Percentiles rank a stretch among this genome's conserved stretches.
Conservation (phyloP, 306 rosid genomes). For the Canavalia ensiformis region DNA sequence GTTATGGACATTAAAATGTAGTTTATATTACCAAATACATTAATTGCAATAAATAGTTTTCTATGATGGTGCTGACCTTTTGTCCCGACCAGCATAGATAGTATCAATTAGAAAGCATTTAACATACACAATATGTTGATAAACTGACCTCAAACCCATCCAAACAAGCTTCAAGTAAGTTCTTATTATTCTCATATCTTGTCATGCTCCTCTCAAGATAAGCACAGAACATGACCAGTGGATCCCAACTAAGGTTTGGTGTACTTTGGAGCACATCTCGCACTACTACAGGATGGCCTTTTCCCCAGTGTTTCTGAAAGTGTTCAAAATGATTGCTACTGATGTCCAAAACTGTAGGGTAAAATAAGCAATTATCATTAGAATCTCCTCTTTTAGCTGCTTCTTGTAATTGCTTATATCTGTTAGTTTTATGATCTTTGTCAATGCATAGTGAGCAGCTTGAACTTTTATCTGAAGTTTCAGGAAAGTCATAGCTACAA, state of each 20-base stretch:
- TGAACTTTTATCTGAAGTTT: constrained; percentile 72
- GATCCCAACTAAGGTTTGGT: constrained; percentile 86
- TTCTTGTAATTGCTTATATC: constrained; percentile 64
- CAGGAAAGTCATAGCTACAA: constrained; percentile 98
- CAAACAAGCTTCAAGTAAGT: constrained; percentile 77
- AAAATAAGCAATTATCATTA: constrained; percentile 76
- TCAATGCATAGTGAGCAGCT: constrained; percentile 78
- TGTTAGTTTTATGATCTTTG: constrained; percentile 58
- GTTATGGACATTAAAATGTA: constrained; percentile 5
- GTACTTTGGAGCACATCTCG: constrained; percentile 67
- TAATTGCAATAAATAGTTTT: constrained; percentile 28
- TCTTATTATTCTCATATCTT: constrained; percentile 71
- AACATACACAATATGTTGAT: constrained; percentile 38
- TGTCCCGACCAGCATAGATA: not conserved
- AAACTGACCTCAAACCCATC: constrained; percentile 97
- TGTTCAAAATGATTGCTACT: constrained; percentile 79
- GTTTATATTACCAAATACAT: constrained; percentile 18
- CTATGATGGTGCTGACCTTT: constrained; percentile 15
- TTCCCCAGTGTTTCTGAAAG: constrained; percentile 97
- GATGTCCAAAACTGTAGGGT: constrained; percentile 68
- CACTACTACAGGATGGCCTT: constrained; percentile 93
- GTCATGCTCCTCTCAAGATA: constrained; percentile 86
- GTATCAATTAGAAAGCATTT: constrained; percentile 14
- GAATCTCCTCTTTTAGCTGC: constrained; percentile 79
- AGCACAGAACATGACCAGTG: constrained; percentile 77